Evolutionary conservation across 169 alveolate genomes (phyloP), one percentile per base, ranked within the genome.

Genomic region (Plasmodium blacklocki): DNA sequence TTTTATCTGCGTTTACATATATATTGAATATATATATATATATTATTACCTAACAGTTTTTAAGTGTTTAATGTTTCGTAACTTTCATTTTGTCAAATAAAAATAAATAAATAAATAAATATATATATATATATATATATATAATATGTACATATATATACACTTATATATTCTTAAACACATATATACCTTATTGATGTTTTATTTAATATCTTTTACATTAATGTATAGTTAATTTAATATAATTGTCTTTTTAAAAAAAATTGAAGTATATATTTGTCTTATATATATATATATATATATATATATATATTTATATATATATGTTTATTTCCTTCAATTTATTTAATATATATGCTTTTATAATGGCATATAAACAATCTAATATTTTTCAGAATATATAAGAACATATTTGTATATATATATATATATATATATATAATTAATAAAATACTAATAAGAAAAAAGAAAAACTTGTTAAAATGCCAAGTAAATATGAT

Each of bases 401-500:
- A 12, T 45, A 23, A 26, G 66, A 5, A 19, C 70, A 72, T 11
- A 45, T 60, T 12, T 60, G 11, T 59, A 19, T 59, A 26, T 59
- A 59, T 19, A 60, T 60, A 18, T 19, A 26, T 39, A 23, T 66
- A 12, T 66, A 62, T 39, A n/a, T 52, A 19, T 56, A 56, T 56
- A 56, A 56, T 56, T 56, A 6, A 56, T 56, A 56, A 6, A 32
- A 32, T 32, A 32, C 2, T 32, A 32, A 32, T 32, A 4, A 6
- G 5, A 32, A 29, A 43, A 67, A 32, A 66, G 54, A 19, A 68
- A 62, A 26, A 56, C 2, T 43, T 14, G 18, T 14, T 64, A 83
- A 62, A 60, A 83, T 83, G 91, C 85, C 91, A 56, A 43, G 85
- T 56, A 83, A 83, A 49, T 83, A 83, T 66, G 91, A 83, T 68